Conservation (phyloP, 208 protist species). For the Dictyostelium gargantuum region DNA sequence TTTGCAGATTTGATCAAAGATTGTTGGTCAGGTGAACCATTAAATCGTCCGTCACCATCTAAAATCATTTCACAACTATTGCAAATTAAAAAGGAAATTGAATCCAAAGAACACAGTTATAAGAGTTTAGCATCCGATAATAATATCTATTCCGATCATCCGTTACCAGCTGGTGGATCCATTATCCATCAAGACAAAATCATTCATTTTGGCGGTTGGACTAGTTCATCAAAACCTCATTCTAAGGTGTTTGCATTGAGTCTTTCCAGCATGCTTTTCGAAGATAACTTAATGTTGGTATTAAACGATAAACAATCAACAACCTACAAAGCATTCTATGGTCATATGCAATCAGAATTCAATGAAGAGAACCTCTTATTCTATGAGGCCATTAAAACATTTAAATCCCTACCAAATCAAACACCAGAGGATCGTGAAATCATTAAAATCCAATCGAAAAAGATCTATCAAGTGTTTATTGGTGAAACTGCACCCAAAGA, state of each 20-base stretch:
- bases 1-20: conserved; percentile 53
- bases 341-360: conserved; percentile 38
- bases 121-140: conserved; percentile 11
- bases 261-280: neutral
- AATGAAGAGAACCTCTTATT: conserved; percentile 49
- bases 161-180: conserved; percentile 23
- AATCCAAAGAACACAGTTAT: conserved; percentile 31
- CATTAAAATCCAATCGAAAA: neutral
- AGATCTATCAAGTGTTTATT: conserved; percentile 27
- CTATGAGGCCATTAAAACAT: conserved; percentile 18
- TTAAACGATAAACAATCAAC: neutral
- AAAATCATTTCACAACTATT: neutral
- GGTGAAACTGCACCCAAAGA: neutral
- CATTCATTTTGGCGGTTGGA: conserved; percentile 53
- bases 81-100: conserved; percentile 30
- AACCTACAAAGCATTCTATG: conserved; percentile 33
- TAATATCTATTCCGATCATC: conserved; percentile 39
- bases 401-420: neutral
- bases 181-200: conserved; percentile 16
- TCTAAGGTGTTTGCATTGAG: conserved; percentile 22
- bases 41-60: conserved; percentile 6
- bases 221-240: conserved; percentile 5
- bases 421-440: conserved; percentile 21
- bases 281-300: conserved; percentile 19
- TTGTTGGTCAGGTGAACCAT: conserved; percentile 52